Conservation (phyloP, 2,329 filamentous ascomycete species). For the Arachnomyces sp. region DNA sequence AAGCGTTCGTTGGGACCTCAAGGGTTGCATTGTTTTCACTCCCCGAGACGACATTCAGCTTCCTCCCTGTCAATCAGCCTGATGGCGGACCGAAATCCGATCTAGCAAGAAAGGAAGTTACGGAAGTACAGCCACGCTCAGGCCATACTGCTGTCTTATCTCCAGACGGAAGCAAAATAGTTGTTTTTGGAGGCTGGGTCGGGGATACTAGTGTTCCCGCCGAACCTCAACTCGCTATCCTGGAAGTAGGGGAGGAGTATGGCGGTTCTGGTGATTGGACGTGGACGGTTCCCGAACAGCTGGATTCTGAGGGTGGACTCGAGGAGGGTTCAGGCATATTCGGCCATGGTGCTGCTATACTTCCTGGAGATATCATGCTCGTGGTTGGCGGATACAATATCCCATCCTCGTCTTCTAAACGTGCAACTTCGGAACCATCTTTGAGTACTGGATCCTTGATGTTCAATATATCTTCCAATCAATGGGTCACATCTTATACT, state of each 20-base stretch:
- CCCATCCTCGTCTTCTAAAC: slow-evolving; percentile 29
- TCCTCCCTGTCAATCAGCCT: slow-evolving; percentile 55
- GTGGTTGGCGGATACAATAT: slow-evolving; percentile 52
- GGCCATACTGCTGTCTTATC: slow-evolving; percentile 80
- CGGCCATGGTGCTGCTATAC: slow-evolving; percentile 54
- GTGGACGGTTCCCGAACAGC: slow-evolving; percentile 33
- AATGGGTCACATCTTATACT: slow-evolving; percentile 50
- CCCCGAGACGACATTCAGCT: slow-evolving; percentile 80
- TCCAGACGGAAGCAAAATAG: slow-evolving; percentile 65
- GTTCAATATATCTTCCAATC: slow-evolving; percentile 53
- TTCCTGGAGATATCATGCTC: slow-evolving; percentile 55
- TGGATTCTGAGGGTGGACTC: slow-evolving; percentile 30
- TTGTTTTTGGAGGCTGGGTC: slow-evolving; percentile 88
- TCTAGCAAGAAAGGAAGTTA: slow-evolving; percentile 44
- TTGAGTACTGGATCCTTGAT: slow-evolving; percentile 45
- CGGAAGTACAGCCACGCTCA: slow-evolving; percentile 65
- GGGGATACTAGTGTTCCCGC: slow-evolving; percentile 69
- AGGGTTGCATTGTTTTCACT: slow-evolving; percentile 79
- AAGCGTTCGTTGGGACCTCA: slow-evolving; percentile 90
- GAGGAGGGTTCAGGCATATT: slow-evolving; percentile 44
- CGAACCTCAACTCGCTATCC: slow-evolving; percentile 67
- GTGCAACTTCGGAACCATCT: slow-evolving; percentile 23
- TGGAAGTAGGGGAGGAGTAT: slow-evolving; percentile 67
- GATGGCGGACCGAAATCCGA: slow-evolving; percentile 41
- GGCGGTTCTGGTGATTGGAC: slow-evolving; percentile 42